Evolutionary conservation across 345 rosid species (phyloP), one percentile per base, ranked within the genome.

Genomic region (Aegle marmelos): DNA sequence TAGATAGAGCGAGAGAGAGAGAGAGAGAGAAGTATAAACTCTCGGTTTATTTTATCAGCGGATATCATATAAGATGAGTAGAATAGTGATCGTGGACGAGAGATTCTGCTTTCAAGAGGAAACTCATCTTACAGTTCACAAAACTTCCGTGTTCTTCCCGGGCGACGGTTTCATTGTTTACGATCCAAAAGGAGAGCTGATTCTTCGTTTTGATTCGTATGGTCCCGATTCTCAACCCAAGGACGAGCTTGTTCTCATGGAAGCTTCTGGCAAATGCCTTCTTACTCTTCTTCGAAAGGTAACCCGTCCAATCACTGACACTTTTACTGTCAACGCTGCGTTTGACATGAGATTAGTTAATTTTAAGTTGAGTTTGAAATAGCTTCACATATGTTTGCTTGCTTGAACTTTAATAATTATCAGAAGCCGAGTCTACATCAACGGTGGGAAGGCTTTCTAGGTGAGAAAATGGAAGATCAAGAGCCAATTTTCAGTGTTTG

Each of bases 351-450:
- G 50, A 41, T 6, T 10, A 41, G 50, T 16, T 41, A 41, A 45
- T 45, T 13, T 45, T 45, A 13, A 13, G 17, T 45, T 13, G 13
- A 45, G 50, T 41, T 41, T 41, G 16, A 41, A 41, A 41, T 13
- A 41, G 50, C 0, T 41, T 41, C 48, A 11, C 13, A 11, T 3
- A 11, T 41, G 16, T 41, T 3, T 9, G 4, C 1, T 45, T 45
- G 50, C 50, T 45, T 45, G 13, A 45, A 45, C 50, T 11, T 45
- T 13, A 45, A 45, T 45, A 45, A 45, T 45, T 13, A 19, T n/a
- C 81, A 81, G 90, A 83, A 86, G 62, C 86, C 85, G 63, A 85
- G 93, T 82, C 86, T 90, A 31, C 90, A 82, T 80, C 88, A 81
- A 54, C 85, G 93, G 68, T 86, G 91, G 90, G 91, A 86, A 64